These are phyloP conservation scores for Pinus albicaulis DNA, from an alignment of 75 land plant species.

Conservation along the genomic window DNA sequence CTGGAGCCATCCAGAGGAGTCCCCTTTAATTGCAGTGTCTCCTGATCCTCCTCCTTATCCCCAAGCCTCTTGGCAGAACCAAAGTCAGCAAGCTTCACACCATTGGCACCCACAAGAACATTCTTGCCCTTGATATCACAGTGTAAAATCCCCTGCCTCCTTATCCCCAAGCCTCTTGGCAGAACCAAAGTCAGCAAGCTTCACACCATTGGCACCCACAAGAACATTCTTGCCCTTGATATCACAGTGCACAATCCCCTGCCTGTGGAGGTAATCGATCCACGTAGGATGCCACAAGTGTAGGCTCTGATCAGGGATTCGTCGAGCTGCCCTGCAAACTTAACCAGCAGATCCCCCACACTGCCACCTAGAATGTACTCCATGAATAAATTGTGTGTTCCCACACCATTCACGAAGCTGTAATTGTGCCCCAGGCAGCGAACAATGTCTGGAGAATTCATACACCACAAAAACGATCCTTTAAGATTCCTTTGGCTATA, in stretches of 20 bases:
- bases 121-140: constrained; percentile 72
- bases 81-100: constrained; percentile 57
- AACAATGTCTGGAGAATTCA: constrained; percentile 37
- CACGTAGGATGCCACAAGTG: constrained; percentile 37
- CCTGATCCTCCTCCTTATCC: background rate
- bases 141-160: constrained; percentile 41
- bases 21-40: constrained; percentile 11
- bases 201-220: constrained; percentile 30
- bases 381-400: constrained; percentile 34
- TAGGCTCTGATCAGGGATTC: constrained; percentile 39
- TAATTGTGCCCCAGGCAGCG: constrained; percentile 31
- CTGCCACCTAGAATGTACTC: constrained; percentile 71
- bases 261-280: constrained; percentile 51
- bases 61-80: constrained; percentile 46
- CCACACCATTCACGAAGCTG: constrained; percentile 14
- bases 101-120: constrained; percentile 24
- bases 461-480: constrained; percentile 17
- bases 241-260: constrained; percentile 76
- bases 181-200: constrained; percentile 49
- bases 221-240: constrained; percentile 60
- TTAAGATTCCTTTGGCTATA: too few species aligned
- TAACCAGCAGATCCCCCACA: constrained; percentile 39
- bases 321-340: constrained; percentile 43
- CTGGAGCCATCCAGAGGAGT: constrained; percentile 49
- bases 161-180: constrained; percentile 14